These are phyloP conservation scores for Podila clonocystis DNA, from an alignment of 192 early-diverging fungal species.

Conservation along the genomic window DNA sequence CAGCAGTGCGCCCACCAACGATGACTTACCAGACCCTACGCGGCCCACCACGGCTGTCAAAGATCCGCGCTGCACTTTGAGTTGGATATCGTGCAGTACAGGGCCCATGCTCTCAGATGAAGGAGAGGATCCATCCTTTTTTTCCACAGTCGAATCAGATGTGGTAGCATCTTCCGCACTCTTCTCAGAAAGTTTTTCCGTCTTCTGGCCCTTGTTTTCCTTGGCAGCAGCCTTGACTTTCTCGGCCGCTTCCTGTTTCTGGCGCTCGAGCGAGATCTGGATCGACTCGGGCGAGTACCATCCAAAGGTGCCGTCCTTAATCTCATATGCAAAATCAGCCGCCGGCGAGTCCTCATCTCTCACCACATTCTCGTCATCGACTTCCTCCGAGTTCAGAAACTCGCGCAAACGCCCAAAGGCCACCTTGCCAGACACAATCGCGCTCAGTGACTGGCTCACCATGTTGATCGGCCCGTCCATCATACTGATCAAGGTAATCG, in stretches of 20 bases:
- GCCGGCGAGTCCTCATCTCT: constrained; percentile 18
- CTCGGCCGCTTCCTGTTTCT: constrained; percentile 17
- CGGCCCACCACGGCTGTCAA: constrained; percentile 58
- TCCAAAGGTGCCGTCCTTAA: constrained; percentile 30
- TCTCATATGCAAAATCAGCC: constrained; percentile 24
- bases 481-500: constrained; percentile 82
- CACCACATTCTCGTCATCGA: constrained; percentile 70
- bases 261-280: constrained; percentile 10
- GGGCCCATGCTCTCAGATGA: constrained; percentile 26
- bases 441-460: constrained; percentile 70
- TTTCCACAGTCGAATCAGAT: neutral
- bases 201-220: constrained; percentile 5
- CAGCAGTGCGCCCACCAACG: constrained; percentile 57
- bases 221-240: constrained; percentile 14
- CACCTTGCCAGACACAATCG: constrained; percentile 72
- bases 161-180: neutral
- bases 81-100: constrained; percentile 51
- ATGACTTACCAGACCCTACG: constrained; percentile 66
- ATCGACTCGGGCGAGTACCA: constrained; percentile 48
- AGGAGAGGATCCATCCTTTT: neutral
- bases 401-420: constrained; percentile 68
- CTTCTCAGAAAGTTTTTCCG: neutral
- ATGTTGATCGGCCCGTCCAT: constrained; percentile 74
- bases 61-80: constrained; percentile 55
- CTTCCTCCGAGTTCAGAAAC: constrained; percentile 80